These are phyloP conservation scores for Talaromyces proteolyticus DNA, from an alignment of 495 filamentous ascomycete species.

Conservation along the genomic window DNA sequence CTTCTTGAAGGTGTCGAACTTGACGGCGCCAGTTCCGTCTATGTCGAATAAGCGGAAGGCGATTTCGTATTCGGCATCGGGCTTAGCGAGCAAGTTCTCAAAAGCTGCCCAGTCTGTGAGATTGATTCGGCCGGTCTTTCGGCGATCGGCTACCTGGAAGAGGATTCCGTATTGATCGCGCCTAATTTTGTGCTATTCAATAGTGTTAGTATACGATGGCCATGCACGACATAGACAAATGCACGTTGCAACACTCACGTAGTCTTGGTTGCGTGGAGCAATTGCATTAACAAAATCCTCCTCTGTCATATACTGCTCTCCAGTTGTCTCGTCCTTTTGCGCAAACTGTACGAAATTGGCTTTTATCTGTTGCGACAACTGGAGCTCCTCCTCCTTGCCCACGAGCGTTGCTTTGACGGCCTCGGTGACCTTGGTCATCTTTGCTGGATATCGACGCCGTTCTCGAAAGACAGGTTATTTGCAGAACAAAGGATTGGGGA, in stretches of 20 bases:
- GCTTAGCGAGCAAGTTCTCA: constrained; percentile 86
- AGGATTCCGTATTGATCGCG: constrained; percentile 91
- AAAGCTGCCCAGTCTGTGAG: constrained; percentile 87
- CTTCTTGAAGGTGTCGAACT: constrained; percentile 76
- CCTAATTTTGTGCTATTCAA: constrained; percentile 85
- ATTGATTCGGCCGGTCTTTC: constrained; percentile 61
- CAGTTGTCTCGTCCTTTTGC: constrained; percentile 63
- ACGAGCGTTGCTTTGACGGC: constrained; percentile 73
- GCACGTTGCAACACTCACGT: constrained; percentile 67
- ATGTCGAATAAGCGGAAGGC: constrained; percentile 93
- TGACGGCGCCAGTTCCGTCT: constrained; percentile 73
- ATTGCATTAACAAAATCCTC: constrained; percentile 87
- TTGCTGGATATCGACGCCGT: constrained; percentile 6
- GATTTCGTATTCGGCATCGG: constrained; percentile 98
- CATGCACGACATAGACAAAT: too few species aligned
- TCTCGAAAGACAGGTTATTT: too few species aligned
- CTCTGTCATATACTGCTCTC: constrained; percentile 72
- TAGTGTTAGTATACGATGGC: too few species aligned
- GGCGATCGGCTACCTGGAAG: constrained; percentile 82
- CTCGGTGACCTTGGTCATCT: constrained; percentile 56
- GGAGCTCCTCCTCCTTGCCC: constrained; percentile 55
- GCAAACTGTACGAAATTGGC: constrained; percentile 74
- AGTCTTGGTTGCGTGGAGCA: constrained; percentile 83
- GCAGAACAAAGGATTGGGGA: neutral
- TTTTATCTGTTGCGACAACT: constrained; percentile 64